Evolutionary conservation across 257 asterid genomes (phyloP).

Genomic region (Solanum etuberosum): DNA sequence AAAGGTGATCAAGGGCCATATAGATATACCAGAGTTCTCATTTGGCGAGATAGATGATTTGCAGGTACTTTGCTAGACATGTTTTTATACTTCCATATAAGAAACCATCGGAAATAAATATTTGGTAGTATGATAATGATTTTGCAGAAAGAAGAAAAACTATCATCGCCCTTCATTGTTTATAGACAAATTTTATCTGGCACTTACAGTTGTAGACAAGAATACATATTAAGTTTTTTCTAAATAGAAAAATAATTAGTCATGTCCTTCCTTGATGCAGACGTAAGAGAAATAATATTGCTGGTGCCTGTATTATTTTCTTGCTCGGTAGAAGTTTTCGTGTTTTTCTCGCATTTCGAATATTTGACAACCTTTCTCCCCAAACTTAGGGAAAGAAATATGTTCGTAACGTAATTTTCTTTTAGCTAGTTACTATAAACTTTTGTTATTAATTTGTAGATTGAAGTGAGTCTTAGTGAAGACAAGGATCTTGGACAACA

Average conservation of each 20-base stretch:
- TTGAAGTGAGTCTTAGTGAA: constrained; percentile 52
- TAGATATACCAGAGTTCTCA: constrained; percentile 75
- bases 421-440: not conserved
- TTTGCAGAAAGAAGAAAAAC: not conserved
- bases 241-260: not conserved
- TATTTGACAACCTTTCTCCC: not conserved
- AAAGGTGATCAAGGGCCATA: constrained; percentile 53
- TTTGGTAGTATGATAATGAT: not conserved
- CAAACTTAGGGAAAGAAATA: not conserved
- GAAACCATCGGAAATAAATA: not conserved
- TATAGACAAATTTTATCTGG: not conserved
- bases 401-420: not conserved
- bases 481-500: constrained; percentile 45
- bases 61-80: constrained; percentile 39
- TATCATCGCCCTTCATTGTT: not conserved
- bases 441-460: constrained; percentile 19
- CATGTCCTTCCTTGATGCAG: not conserved
- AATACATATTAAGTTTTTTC: not conserved
- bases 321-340: no score
- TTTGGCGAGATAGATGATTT: constrained; percentile 90
- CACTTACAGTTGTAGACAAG: not conserved
- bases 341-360: not conserved
- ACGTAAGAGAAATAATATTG: not conserved
- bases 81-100: not conserved
- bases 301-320: not conserved